These are phyloP conservation scores for Hypoxylon sp. DNA, from an alignment of 2,329 filamentous ascomycete species.

Conservation along the genomic window DNA sequence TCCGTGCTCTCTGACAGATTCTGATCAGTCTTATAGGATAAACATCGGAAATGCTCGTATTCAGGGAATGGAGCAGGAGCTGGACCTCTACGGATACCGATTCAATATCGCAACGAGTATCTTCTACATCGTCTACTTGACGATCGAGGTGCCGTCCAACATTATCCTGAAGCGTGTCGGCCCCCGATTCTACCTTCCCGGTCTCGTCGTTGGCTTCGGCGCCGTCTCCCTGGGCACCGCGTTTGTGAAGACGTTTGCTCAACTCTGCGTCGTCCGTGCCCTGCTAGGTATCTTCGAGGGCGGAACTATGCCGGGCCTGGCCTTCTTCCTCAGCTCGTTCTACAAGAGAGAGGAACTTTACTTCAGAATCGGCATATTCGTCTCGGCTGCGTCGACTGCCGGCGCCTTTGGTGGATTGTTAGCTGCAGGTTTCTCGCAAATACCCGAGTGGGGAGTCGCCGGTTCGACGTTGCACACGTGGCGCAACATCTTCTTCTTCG, in stretches of 20 bases:
- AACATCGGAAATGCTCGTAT: constrained; percentile 65
- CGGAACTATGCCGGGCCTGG: constrained; percentile 65
- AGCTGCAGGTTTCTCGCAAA: constrained; percentile 58
- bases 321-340: constrained; percentile 64
- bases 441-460: constrained; percentile 60
- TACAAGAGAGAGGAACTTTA: constrained; percentile 65
- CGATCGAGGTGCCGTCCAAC: constrained; percentile 64
- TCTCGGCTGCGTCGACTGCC: constrained; percentile 62
- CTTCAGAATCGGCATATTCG: constrained; percentile 63
- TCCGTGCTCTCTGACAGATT: background rate
- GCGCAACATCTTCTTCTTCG: constrained; percentile 71
- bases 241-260: constrained; percentile 57
- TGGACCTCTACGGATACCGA: constrained; percentile 56
- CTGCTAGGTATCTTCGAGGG: constrained; percentile 64
- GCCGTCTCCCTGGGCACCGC: constrained; percentile 62
- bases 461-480: constrained; percentile 56
- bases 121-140: constrained; percentile 65
- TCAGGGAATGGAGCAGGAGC: constrained; percentile 59
- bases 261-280: constrained; percentile 56
- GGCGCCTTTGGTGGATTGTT: constrained; percentile 66
- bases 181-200: constrained; percentile 60
- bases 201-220: constrained; percentile 63
- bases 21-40: constrained; percentile 42
- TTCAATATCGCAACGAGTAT: constrained; percentile 67
- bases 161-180: constrained; percentile 62